phyloP scores from a whole-genome alignment of 129 eudicot species.

The Flaveria sonorensis region DNA sequence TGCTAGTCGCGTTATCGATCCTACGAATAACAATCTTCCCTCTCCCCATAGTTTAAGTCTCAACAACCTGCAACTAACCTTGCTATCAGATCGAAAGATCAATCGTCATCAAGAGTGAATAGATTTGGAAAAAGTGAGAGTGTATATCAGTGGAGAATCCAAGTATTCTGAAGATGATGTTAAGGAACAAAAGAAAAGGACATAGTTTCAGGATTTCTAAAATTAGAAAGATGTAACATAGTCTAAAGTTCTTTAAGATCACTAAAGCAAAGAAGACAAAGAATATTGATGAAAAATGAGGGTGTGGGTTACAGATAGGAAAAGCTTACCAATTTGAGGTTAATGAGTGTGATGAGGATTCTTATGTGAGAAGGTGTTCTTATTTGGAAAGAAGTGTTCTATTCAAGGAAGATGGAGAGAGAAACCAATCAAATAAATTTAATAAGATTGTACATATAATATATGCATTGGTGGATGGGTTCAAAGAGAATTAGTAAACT shows the following conservation, averaged over 20 bases:
- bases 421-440: constrained; percentile 5
- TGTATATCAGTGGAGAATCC: constrained; percentile 18
- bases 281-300: constrained; percentile 11
- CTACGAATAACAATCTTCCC: constrained; percentile 81
- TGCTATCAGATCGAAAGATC: background rate
- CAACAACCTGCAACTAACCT: constrained; percentile 3
- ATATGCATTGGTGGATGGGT: background rate
- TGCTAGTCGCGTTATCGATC: constrained; percentile 85
- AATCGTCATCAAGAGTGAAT: background rate
- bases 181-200: constrained; percentile 21
- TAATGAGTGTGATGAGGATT: constrained; percentile 29
- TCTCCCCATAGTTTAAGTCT: constrained; percentile 68
- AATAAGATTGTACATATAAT: background rate
- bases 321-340: constrained; percentile 41
- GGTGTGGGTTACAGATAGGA: constrained; percentile 19
- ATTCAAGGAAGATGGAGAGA: constrained; percentile 26
- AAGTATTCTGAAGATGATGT: constrained; percentile 15
- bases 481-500: background rate
- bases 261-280: constrained; percentile 23
- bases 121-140: constrained; percentile 16
- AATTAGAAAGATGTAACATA: constrained; percentile 14
- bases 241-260: constrained; percentile 15
- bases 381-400: constrained; percentile 26
- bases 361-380: constrained; percentile 24
- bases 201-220: constrained; percentile 1